phyloP scores from a whole-genome alignment of 2,329 filamentous ascomycete species.

The Akanthomyces muscarius region DNA sequence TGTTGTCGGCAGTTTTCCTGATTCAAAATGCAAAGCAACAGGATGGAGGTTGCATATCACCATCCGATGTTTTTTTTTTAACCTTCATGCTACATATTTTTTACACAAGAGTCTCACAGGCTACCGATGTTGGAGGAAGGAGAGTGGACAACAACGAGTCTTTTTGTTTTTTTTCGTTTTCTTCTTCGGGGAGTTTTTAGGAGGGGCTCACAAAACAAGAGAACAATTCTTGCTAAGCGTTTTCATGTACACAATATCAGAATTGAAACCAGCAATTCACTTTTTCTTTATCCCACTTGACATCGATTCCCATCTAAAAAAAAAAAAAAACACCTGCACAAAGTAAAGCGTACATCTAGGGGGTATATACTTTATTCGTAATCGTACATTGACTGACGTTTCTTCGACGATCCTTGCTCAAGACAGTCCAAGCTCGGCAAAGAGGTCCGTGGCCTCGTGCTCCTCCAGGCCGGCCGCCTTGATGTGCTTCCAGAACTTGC shows the following conservation, averaged over 20 bases:
- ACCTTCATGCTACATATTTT: slow-evolving; percentile 7
- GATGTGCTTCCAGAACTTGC: slow-evolving; percentile 78
- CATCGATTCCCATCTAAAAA: neutral
- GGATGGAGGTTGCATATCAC: neutral
- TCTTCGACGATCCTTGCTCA: slow-evolving; percentile 17
- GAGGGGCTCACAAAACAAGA: neutral
- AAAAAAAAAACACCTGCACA: neutral
- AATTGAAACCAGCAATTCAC: neutral
- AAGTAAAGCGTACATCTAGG: neutral
- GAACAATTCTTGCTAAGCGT: slow-evolving; percentile 7
- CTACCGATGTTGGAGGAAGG: neutral
- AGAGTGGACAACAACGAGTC: slow-evolving; percentile 13
- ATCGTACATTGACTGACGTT: neutral
- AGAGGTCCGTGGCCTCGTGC: slow-evolving; percentile 43
- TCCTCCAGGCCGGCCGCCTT: slow-evolving; percentile 66
- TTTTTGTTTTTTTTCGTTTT: neutral
- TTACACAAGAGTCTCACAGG: neutral
- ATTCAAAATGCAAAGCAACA: neutral
- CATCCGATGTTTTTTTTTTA: slow-evolving; percentile 19
- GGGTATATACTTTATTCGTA: slow-evolving; percentile 14
- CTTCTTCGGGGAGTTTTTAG: neutral
- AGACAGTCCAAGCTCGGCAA: slow-evolving; percentile 46
- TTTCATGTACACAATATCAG: slow-evolving; percentile 9
- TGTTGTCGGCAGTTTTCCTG: slow-evolving; percentile 5
- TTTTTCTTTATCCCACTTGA: neutral